A percentile compares a stretch with the other conserved stretches of the same genome.
phyloP scores from a whole-genome alignment of 371 early-diverging fungal genomes.

The Actinomortierella ambigua region DNA sequence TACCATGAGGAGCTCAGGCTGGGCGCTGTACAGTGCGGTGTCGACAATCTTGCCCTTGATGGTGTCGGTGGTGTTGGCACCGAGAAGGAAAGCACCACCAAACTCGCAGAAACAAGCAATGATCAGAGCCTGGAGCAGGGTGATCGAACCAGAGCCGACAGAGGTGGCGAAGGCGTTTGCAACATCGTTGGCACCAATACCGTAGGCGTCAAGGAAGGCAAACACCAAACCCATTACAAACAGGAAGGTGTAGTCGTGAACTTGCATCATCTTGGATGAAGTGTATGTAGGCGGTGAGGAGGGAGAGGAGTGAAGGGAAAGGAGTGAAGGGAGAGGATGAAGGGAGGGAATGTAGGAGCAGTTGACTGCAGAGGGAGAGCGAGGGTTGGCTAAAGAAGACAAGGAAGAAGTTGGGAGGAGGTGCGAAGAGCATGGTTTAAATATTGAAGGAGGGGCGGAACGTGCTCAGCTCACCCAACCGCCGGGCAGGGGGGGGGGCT shows the following conservation, averaged over 20 bases:
- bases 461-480: background rate
- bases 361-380: background rate
- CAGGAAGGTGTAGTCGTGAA: constrained; percentile 75
- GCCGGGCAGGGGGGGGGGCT: too few relatives aligned
- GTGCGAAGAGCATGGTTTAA: background rate
- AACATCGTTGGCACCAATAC: constrained; percentile 91
- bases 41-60: constrained; percentile 77
- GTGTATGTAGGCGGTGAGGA: background rate
- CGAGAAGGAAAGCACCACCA: constrained; percentile 81
- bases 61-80: constrained; percentile 76
- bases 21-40: constrained; percentile 50
- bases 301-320: background rate
- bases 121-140: constrained; percentile 71
- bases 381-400: background rate
- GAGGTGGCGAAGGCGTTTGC: constrained; percentile 91
- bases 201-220: constrained; percentile 70
- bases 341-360: background rate
- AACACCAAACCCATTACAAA: constrained; percentile 74
- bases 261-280: constrained; percentile 54
- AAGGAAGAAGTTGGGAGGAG: background rate
- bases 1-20: constrained; percentile 78
- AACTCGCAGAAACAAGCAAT: constrained; percentile 90
- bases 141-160: constrained; percentile 81
- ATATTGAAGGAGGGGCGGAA: background rate
- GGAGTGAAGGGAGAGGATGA: background rate